phyloP scores from a whole-genome alignment of 495 filamentous ascomycete genomes.

The Trypethelium eluteriae region DNA sequence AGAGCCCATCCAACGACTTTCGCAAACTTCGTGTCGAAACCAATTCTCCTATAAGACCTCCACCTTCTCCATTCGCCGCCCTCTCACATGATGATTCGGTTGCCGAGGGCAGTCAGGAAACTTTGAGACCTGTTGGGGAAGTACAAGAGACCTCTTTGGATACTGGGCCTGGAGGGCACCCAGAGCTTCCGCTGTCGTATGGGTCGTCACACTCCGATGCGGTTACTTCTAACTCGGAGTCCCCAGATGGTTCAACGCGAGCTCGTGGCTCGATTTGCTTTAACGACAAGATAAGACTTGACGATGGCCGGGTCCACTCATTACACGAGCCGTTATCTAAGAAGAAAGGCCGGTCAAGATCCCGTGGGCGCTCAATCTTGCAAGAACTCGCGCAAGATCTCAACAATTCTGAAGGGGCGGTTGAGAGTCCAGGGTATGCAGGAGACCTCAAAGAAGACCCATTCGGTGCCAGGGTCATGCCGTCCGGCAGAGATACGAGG shows the following conservation, averaged over 20 bases:
- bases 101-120: neutral
- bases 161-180: neutral
- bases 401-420: neutral
- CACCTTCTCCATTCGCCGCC: slow-evolving; percentile 1
- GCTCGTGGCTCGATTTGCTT: neutral
- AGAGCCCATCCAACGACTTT: slow-evolving; percentile 9
- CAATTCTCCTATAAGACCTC: slow-evolving; percentile 4
- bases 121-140: neutral
- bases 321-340: slow-evolving; percentile 3
- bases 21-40: slow-evolving; percentile 3
- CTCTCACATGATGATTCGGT: slow-evolving; percentile 5
- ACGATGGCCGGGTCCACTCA: neutral
- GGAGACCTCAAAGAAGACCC: neutral
- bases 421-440: neutral
- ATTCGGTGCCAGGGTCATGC: neutral
- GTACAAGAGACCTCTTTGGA: neutral
- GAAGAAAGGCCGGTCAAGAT: neutral
- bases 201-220: neutral
- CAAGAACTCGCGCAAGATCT: slow-evolving; percentile 1
- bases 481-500: neutral
- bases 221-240: neutral
- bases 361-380: slow-evolving; percentile 4
- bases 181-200: neutral
- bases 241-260: neutral
- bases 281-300: slow-evolving; percentile 2